Conservation (phyloP, 2,329 filamentous ascomycete species). For the Coniochaeta prunicola region DNA sequence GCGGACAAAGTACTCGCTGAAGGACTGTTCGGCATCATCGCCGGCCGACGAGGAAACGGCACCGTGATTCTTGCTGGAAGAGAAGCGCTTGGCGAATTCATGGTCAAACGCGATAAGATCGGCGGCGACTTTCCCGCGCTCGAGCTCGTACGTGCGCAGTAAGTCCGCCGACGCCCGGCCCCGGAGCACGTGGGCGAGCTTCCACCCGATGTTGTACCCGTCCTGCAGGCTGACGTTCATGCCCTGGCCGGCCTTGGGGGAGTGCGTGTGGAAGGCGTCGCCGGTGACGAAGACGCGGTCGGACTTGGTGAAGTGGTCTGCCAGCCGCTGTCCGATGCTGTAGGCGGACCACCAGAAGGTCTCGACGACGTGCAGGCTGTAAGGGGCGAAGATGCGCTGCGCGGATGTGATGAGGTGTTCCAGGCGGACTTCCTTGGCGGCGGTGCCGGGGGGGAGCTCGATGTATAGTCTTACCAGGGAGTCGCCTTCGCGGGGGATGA, state of each 20-base stretch:
- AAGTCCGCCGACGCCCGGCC: conserved; percentile 23
- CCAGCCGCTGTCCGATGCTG: conserved; percentile 44
- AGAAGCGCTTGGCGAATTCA: conserved; percentile 39
- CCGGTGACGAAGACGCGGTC: conserved; percentile 52
- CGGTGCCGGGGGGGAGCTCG: background rate
- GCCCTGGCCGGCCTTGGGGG: conserved; percentile 48
- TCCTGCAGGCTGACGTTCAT: conserved; percentile 59
- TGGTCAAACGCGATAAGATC: conserved; percentile 52
- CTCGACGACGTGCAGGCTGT: background rate
- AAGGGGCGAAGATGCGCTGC: background rate
- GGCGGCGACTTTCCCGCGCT: conserved; percentile 47
- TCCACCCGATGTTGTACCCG: conserved; percentile 37
- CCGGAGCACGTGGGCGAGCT: conserved; percentile 29
- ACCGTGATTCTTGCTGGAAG: too few species aligned
- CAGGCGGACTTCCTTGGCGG: background rate
- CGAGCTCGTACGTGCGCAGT: conserved; percentile 32
- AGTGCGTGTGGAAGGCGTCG: conserved; percentile 39
- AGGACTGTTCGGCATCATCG: conserved; percentile 49
- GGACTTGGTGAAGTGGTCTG: conserved; percentile 36
- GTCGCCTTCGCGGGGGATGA: conserved; percentile 16
- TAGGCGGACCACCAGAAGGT: conserved; percentile 16
- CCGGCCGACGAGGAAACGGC: conserved; percentile 41
- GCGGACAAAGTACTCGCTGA: conserved; percentile 18
- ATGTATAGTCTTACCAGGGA: background rate
- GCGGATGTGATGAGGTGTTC: background rate